A percentile compares a stretch with the other conserved stretches of the same genome.
phyloP scores from a whole-genome alignment of 164 flowering plant species.

The Dillenia suffruticosa region DNA sequence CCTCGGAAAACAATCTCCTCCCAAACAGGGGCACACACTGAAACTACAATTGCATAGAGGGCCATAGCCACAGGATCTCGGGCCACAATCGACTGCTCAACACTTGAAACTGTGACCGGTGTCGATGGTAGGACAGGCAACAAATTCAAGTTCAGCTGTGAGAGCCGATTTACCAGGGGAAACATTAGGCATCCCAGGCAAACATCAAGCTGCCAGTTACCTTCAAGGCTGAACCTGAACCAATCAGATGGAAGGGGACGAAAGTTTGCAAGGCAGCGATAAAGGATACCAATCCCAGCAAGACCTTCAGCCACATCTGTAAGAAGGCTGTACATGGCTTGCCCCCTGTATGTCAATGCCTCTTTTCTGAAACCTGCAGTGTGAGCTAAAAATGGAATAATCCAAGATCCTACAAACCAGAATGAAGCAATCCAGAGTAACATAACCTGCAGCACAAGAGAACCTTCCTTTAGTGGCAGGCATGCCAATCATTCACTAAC shows the following conservation, averaged over 20 bases:
- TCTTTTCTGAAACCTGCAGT: slow-evolving; percentile 74
- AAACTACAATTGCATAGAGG: slow-evolving; percentile 75
- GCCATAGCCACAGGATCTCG: slow-evolving; percentile 96
- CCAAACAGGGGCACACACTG: slow-evolving; percentile 95
- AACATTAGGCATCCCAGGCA: slow-evolving; percentile 87
- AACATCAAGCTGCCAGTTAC: slow-evolving; percentile 87
- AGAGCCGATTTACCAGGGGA: slow-evolving; percentile 85
- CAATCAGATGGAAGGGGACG: slow-evolving; percentile 82
- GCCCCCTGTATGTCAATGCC: slow-evolving; percentile 80
- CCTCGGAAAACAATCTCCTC: slow-evolving; percentile 96
- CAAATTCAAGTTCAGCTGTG: slow-evolving; percentile 77
- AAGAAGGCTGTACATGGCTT: slow-evolving; percentile 87
- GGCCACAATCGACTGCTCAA: slow-evolving; percentile 94
- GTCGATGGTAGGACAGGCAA: slow-evolving; percentile 70
- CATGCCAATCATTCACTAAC: too few species aligned
- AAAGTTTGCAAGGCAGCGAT: slow-evolving; percentile 72
- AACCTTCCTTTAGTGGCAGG: neutral
- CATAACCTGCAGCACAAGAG: slow-evolving; percentile 64
- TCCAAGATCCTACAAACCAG: slow-evolving; percentile 97
- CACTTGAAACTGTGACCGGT: slow-evolving; percentile 68
- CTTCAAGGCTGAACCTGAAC: slow-evolving; percentile 76
- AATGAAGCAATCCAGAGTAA: slow-evolving; percentile 91
- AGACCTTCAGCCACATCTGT: slow-evolving; percentile 93
- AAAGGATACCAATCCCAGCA: slow-evolving; percentile 85
- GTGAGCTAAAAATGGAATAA: slow-evolving; percentile 85